Evolutionary conservation across 345 rosid genomes (phyloP).

Genomic region (Hibiscus trionum): DNA sequence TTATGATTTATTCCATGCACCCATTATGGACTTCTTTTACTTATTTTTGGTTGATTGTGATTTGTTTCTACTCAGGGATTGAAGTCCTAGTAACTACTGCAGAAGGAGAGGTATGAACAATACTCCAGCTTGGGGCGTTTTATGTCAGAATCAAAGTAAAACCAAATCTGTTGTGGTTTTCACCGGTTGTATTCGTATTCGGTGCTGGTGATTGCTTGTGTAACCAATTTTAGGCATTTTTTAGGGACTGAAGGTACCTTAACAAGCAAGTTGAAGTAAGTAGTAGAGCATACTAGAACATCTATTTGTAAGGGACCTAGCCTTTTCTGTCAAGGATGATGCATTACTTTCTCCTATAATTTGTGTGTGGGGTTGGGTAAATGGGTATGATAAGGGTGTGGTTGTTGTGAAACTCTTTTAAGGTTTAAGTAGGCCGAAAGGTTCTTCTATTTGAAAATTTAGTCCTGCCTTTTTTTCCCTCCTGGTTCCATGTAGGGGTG

Average conservation of each 20-base stretch:
- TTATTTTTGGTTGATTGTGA: neutral
- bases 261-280: neutral
- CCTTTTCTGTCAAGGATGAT: neutral
- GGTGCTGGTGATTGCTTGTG: neutral
- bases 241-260: neutral
- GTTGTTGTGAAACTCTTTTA: neutral
- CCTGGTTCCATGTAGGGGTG: no score
- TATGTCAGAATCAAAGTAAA: neutral
- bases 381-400: neutral
- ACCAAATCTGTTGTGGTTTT: neutral
- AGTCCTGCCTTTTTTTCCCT: no score
- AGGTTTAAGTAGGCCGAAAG: no score
- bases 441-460: no score
- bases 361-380: no score
- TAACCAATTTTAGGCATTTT: neutral
- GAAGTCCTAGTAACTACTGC: neutral
- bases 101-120: neutral
- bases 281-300: neutral
- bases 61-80: slow-evolving; percentile 1
- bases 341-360: neutral
- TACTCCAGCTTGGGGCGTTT: neutral
- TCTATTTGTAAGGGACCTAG: neutral
- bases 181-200: no score
- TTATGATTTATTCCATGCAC: neutral
- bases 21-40: neutral